Percentiles rank a stretch among this genome's conserved stretches.
Conservation (phyloP, 148 eudicot genomes). For the Tetragonia tetragonoides region DNA sequence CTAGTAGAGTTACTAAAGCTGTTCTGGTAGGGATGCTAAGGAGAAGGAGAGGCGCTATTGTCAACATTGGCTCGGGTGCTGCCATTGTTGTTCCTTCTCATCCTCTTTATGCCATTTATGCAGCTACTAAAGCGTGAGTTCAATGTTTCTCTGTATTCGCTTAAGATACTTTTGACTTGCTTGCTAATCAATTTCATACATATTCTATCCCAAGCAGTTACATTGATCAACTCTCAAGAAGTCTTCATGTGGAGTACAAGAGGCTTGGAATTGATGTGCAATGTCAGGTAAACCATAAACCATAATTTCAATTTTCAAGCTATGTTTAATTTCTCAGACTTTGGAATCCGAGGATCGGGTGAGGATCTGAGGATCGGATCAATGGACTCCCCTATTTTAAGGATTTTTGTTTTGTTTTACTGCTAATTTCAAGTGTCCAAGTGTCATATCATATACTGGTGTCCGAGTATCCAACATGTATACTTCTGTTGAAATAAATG, state of each 20-base stretch:
- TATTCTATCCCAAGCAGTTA: constrained; percentile 30
- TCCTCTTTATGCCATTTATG: constrained; percentile 79
- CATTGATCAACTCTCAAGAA: constrained; percentile 60
- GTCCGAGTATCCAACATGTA: too few relatives aligned
- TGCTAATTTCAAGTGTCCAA: too few relatives aligned
- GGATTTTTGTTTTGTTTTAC: too few relatives aligned
- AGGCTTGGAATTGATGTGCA: constrained; percentile 61
- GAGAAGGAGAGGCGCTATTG: constrained; percentile 59
- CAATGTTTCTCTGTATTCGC: background rate
- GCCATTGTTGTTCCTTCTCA: constrained; percentile 71
- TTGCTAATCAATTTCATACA: too few relatives aligned
- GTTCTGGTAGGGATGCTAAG: constrained; percentile 52
- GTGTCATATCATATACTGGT: too few relatives aligned
- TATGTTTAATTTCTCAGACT: too few relatives aligned
- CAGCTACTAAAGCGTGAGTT: constrained; percentile 81
- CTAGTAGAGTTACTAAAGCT: constrained; percentile 50
- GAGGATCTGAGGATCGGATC: too few relatives aligned
- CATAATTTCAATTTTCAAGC: background rate
- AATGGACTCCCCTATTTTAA: too few relatives aligned
- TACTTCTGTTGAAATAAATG: too few relatives aligned
- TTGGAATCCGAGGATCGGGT: too few relatives aligned
- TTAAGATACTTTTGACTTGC: too few relatives aligned
- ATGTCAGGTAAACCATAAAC: constrained; percentile 47
- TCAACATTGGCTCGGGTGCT: constrained; percentile 80
- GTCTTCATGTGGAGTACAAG: constrained; percentile 63